These are phyloP conservation scores for Aspergillus nomiae DNA, from an alignment of 2,329 filamentous ascomycete genomes.

Conservation along the genomic window DNA sequence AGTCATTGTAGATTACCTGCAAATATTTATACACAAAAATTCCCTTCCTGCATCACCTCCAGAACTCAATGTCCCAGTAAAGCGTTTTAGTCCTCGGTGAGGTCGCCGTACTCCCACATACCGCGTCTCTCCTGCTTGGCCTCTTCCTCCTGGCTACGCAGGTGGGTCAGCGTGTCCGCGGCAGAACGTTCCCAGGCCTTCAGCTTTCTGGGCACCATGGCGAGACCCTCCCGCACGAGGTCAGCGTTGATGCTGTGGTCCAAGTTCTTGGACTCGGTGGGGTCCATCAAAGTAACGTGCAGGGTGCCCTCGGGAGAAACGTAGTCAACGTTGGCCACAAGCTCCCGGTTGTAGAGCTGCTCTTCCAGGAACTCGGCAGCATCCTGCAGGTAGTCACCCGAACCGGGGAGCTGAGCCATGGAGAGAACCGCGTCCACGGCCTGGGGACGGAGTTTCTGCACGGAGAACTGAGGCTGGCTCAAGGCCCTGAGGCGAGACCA, in stretches of 20 bases:
- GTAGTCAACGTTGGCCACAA: conserved; percentile 90
- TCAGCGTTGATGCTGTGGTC: conserved; percentile 89
- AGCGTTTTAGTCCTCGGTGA: conserved; percentile 74
- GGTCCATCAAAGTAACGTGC: conserved; percentile 87
- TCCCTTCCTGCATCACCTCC: background rate
- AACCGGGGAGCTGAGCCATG: conserved; percentile 83
- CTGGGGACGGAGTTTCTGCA: conserved; percentile 81
- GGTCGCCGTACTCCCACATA: conserved; percentile 98
- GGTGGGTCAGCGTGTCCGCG: conserved; percentile 67
- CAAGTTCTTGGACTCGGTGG: conserved; percentile 61
- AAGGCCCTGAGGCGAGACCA: conserved; percentile 86
- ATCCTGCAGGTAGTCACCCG: conserved; percentile 80
- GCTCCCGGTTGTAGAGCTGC: conserved; percentile 70
- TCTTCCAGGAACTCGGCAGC: conserved; percentile 75
- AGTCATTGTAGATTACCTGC: background rate
- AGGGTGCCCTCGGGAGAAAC: conserved; percentile 78
- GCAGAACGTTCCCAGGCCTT: conserved; percentile 87
- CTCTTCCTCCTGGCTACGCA: conserved; percentile 72
- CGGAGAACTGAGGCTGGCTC: conserved; percentile 73
- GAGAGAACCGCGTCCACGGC: conserved; percentile 84
- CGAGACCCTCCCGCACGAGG: conserved; percentile 77
- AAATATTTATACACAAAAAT: conserved; percentile 15
- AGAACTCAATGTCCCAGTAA: background rate
- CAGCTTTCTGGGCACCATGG: conserved; percentile 89
- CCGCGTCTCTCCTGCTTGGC: conserved; percentile 80